These are phyloP conservation scores for Thymus mandschuricus DNA, from an alignment of 257 asterid species.

Conservation along the genomic window DNA sequence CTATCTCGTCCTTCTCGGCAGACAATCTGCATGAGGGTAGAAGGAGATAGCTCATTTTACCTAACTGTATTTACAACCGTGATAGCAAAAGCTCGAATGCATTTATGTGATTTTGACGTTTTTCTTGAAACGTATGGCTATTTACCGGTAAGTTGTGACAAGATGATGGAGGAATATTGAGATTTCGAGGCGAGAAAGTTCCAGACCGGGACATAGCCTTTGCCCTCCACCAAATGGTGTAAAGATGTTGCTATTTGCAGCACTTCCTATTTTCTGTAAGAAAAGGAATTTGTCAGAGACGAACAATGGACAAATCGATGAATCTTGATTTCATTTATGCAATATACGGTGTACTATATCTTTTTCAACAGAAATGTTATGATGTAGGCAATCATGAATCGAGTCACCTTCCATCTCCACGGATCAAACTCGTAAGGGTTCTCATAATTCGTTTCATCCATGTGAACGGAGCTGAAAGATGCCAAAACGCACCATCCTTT, in stretches of 20 bases:
- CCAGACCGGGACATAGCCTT: conserved; percentile 92
- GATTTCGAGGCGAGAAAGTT: conserved; percentile 90
- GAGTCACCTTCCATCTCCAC: conserved; percentile 89
- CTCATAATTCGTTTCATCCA: conserved; percentile 74
- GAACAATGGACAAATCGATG: neutral
- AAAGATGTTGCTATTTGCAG: conserved; percentile 56
- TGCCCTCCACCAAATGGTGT: conserved; percentile 99
- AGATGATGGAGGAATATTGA: conserved; percentile 89
- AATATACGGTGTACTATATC: no score
- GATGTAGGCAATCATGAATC: neutral
- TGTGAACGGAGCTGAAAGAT: conserved; percentile 86
- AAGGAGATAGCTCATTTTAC: conserved; percentile 40
- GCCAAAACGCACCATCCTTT: conserved; percentile 92
- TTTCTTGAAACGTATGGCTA: neutral
- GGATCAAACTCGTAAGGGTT: conserved; percentile 85
- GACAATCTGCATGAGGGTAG: conserved; percentile 61
- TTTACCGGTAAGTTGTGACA: conserved; percentile 78
- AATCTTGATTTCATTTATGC: neutral
- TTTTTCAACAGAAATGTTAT: neutral
- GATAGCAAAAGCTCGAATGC: neutral
- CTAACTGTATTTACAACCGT: conserved; percentile 21
- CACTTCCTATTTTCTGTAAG: conserved; percentile 52
- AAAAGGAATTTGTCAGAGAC: neutral
- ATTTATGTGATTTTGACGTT: neutral
- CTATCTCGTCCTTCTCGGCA: conserved; percentile 78